Percentiles rank a stretch among this genome's conserved stretches.
These are phyloP conservation scores for Aspergillus aculeatus DNA, from an alignment of 2,329 filamentous ascomycete genomes.

Conservation along the genomic window DNA sequence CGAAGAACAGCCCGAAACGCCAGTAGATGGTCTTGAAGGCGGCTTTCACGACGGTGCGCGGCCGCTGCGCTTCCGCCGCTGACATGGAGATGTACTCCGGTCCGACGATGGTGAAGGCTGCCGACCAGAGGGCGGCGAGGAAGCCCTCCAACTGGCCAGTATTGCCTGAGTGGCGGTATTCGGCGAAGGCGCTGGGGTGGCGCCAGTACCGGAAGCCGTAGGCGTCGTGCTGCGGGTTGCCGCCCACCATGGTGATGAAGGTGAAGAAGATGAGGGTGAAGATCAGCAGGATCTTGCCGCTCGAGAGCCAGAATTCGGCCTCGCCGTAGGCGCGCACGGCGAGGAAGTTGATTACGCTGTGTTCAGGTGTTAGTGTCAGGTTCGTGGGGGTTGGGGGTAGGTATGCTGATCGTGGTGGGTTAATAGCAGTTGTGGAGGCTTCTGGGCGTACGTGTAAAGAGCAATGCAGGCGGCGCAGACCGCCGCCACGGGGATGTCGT, in stretches of 20 bases:
- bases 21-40: slow-evolving; percentile 75
- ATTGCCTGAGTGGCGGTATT: slow-evolving; percentile 58
- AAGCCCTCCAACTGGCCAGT: slow-evolving; percentile 55
- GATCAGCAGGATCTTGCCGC: slow-evolving; percentile 63
- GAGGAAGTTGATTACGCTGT: slow-evolving; percentile 12
- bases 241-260: slow-evolving; percentile 75
- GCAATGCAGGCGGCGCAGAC: slow-evolving; percentile 14
- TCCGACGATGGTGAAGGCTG: slow-evolving; percentile 61
- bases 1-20: slow-evolving; percentile 69
- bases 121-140: slow-evolving; percentile 68
- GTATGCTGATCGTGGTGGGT: too few relatives aligned
- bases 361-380: neutral
- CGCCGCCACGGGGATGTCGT: slow-evolving; percentile 36
- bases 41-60: slow-evolving; percentile 63
- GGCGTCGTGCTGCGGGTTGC: slow-evolving; percentile 66
- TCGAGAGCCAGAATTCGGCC: slow-evolving; percentile 17
- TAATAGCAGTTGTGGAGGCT: too few relatives aligned
- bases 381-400: too few relatives aligned
- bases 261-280: slow-evolving; percentile 68
- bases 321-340: slow-evolving; percentile 14
- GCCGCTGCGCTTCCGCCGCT: slow-evolving; percentile 66
- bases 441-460: neutral
- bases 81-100: slow-evolving; percentile 60
- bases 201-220: slow-evolving; percentile 66
- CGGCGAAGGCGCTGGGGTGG: slow-evolving; percentile 22